Evolutionary conservation across 2,329 filamentous ascomycete genomes (phyloP).

Genomic region (Neopestalotiopsis clavispora): DNA sequence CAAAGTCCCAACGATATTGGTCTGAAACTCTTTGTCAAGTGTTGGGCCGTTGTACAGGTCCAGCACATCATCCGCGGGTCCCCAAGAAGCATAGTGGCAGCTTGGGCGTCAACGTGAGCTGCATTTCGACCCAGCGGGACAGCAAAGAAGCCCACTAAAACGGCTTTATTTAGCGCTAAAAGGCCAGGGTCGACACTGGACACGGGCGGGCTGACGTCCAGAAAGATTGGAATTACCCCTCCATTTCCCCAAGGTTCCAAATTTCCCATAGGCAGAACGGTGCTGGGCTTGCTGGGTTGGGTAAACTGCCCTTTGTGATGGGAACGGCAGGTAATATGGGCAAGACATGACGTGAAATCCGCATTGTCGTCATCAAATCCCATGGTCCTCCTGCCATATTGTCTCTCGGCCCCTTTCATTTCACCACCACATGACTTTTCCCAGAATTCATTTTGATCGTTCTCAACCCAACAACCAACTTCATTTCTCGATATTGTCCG

Average conservation of each 20-base stretch:
- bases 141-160: not conserved
- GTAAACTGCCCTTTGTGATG: not conserved
- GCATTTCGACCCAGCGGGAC: slow-evolving; percentile 14
- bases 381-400: not conserved
- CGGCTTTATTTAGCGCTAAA: not conserved
- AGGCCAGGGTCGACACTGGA: not conserved
- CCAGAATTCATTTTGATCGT: not conserved
- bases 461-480: not conserved
- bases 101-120: slow-evolving; percentile 16
- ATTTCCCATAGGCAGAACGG: no score
- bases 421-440: not conserved
- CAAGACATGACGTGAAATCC: not conserved
- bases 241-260: not conserved
- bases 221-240: slow-evolving; percentile 1
- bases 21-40: not conserved
- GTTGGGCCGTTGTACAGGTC: not conserved
- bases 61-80: not conserved
- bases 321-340: not conserved
- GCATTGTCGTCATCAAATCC: slow-evolving; percentile 14
- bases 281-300: no score
- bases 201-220: not conserved
- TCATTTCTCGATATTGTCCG: not conserved
- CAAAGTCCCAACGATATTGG: not conserved
- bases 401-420: not conserved
- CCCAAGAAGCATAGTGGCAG: slow-evolving; percentile 3